Evolutionary conservation across 768 basidiomycete species (phyloP).

Genomic region (Lactarius pseudohatsudake): DNA sequence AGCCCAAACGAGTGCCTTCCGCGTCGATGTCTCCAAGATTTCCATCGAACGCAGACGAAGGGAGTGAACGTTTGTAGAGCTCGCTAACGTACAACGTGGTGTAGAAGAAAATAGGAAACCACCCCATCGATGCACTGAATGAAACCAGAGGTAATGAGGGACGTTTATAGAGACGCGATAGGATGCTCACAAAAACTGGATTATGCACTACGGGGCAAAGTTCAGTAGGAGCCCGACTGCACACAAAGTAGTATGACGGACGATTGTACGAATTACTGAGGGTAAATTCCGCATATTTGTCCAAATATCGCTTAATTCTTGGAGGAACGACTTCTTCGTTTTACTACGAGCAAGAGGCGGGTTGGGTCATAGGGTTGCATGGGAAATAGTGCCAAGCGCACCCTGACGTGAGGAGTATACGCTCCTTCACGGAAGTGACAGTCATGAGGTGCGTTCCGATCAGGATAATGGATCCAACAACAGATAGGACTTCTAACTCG

Average conservation of each 20-base stretch:
- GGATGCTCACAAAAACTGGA: constrained; percentile 68
- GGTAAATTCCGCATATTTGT: constrained; percentile 55
- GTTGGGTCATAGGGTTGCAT: not conserved
- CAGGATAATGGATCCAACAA: constrained; percentile 69
- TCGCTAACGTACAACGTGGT: constrained; percentile 87
- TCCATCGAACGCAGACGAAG: constrained; percentile 32
- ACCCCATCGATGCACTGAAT: constrained; percentile 79
- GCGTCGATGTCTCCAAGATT: constrained; percentile 45
- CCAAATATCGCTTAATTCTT: constrained; percentile 68
- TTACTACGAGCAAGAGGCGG: constrained; percentile 23
- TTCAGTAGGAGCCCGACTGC: not conserved
- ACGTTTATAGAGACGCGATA: not conserved
- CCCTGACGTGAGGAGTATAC: constrained; percentile 55
- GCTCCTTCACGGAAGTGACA: constrained; percentile 64
- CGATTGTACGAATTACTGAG: constrained; percentile 45
- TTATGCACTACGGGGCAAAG: constrained; percentile 53
- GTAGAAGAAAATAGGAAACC: constrained; percentile 93
- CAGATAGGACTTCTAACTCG: constrained; percentile 79
- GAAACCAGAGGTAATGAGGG: constrained; percentile 3
- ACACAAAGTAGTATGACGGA: constrained; percentile 35
- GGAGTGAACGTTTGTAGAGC: constrained; percentile 61
- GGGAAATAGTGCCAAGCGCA: constrained; percentile 31
- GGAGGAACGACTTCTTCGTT: constrained; percentile 37
- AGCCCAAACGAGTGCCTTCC: constrained; percentile 80
- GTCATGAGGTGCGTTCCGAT: constrained; percentile 64